Percentiles rank a stretch among this genome's conserved stretches.
phyloP scores from a whole-genome alignment of 1,284 basidiomycete species.

The Uromyces viciae-fabae region DNA sequence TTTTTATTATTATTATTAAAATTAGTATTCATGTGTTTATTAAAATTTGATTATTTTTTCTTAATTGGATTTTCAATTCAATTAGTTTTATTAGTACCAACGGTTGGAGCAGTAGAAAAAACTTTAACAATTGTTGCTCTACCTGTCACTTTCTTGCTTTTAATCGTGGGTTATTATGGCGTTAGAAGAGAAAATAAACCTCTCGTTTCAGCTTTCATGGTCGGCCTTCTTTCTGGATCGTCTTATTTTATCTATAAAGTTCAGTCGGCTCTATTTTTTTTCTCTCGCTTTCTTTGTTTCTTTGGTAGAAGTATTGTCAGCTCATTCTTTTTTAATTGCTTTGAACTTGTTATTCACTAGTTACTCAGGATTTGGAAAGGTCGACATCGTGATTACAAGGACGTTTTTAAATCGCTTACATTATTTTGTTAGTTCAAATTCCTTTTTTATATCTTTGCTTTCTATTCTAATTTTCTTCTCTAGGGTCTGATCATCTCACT shows the following conservation, averaged over 20 bases:
- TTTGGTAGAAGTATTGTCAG: background rate
- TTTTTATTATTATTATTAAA: background rate
- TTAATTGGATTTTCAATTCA: slow-evolving; percentile 35
- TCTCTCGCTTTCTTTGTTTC: background rate
- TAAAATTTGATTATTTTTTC: slow-evolving; percentile 42
- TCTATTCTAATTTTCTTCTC: background rate
- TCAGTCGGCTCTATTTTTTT: background rate
- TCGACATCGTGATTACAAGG: background rate
- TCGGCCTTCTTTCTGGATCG: slow-evolving; percentile 16
- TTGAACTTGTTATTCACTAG: too few species aligned
- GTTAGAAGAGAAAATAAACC: slow-evolving; percentile 5
- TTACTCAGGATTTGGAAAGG: slow-evolving; percentile 36
- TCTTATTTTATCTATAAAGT: slow-evolving; percentile 38
- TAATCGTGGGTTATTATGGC: slow-evolving; percentile 23
- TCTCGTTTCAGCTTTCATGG: background rate
- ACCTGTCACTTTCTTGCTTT: background rate
- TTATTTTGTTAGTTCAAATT: slow-evolving; percentile 39
- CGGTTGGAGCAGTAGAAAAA: background rate
- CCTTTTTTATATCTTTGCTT: background rate
- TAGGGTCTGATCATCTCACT: too few species aligned
- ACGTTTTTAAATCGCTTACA: slow-evolving; percentile 37
- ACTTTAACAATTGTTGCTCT: slow-evolving; percentile 30
- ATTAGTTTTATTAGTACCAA: slow-evolving; percentile 31
- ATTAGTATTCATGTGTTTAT: slow-evolving; percentile 28
- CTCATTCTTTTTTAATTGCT: background rate